Evolutionary conservation across 2,329 filamentous ascomycete species (phyloP).

Genomic region (Xenoacremonium recifei): DNA sequence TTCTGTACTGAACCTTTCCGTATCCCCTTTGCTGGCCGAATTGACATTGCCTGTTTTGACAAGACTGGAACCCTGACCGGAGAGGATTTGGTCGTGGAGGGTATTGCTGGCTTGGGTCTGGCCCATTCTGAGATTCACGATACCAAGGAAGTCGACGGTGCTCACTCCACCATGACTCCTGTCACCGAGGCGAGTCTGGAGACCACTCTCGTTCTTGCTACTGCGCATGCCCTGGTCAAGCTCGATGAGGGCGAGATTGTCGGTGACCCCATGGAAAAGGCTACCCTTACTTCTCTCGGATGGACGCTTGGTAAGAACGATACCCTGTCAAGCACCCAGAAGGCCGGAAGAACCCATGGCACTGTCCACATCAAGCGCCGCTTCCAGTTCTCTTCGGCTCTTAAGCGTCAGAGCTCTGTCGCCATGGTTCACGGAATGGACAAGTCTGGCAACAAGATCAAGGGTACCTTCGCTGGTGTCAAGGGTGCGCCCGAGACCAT

Average conservation of each 20-base stretch:
- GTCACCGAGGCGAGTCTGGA: conserved; percentile 71
- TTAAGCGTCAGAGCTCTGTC: conserved; percentile 95
- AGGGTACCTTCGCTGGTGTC: conserved; percentile 88
- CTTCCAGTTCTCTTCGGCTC: conserved; percentile 95
- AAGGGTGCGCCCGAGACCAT: conserved; percentile 98
- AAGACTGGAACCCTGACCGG: conserved; percentile 97
- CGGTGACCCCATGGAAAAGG: conserved; percentile 98
- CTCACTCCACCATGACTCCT: conserved; percentile 74
- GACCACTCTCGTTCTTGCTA: conserved; percentile 90
- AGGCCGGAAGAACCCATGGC: conserved; percentile 47
- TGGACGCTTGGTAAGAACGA: conserved; percentile 94
- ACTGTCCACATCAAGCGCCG: conserved; percentile 92
- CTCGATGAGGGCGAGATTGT: conserved; percentile 96
- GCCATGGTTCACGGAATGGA: conserved; percentile 77
- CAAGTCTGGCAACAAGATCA: conserved; percentile 71
- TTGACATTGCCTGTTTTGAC: conserved; percentile 97
- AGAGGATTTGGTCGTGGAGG: conserved; percentile 94
- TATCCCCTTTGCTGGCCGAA: conserved; percentile 91
- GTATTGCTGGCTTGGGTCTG: conserved; percentile 84
- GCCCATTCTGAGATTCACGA: conserved; percentile 64
- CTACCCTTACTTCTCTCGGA: conserved; percentile 82
- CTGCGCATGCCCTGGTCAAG: conserved; percentile 92
- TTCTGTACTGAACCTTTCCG: conserved; percentile 99
- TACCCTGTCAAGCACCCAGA: conserved; percentile 63
- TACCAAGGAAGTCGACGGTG: conserved; percentile 71